These are phyloP conservation scores for Priceomyces haplophilus DNA, from an alignment of 805 yeast genomes.

Conservation along the genomic window DNA sequence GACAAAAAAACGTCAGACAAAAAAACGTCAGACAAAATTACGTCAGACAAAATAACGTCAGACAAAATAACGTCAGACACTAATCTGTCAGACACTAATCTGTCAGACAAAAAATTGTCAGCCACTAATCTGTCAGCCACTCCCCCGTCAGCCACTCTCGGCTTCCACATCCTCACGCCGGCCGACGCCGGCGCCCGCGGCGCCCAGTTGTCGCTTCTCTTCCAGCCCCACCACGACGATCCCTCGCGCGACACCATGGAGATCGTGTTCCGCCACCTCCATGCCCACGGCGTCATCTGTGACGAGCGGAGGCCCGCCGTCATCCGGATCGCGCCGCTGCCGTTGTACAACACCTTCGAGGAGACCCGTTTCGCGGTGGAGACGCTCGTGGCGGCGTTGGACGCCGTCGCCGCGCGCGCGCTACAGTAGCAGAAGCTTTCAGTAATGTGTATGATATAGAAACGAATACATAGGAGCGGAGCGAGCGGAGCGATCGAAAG, in stretches of 20 bases:
- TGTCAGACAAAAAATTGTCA: constrained; percentile 10
- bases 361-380: constrained; percentile 54
- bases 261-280: constrained; percentile 48
- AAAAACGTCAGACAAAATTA: no score
- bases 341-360: constrained; percentile 72
- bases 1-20: no score
- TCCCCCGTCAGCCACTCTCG: no score
- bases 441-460: not conserved
- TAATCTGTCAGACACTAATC: constrained; percentile 9
- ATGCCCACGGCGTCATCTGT: constrained; percentile 63
- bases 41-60: no score
- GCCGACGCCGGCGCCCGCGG: constrained; percentile 57
- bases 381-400: constrained; percentile 42
- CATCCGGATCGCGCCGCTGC: constrained; percentile 84
- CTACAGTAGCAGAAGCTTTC: not conserved
- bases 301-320: constrained; percentile 92
- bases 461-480: no score
- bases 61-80: no score
- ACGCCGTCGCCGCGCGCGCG: constrained; percentile 8
- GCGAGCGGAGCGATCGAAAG: no score
- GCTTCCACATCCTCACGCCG: constrained; percentile 78
- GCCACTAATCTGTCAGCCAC: no score
- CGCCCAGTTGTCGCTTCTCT: constrained; percentile 75
- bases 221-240: constrained; percentile 42
- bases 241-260: constrained; percentile 57